Conservation (phyloP, 2,329 filamentous ascomycete species). For the Pseudocercospora musae region DNA sequence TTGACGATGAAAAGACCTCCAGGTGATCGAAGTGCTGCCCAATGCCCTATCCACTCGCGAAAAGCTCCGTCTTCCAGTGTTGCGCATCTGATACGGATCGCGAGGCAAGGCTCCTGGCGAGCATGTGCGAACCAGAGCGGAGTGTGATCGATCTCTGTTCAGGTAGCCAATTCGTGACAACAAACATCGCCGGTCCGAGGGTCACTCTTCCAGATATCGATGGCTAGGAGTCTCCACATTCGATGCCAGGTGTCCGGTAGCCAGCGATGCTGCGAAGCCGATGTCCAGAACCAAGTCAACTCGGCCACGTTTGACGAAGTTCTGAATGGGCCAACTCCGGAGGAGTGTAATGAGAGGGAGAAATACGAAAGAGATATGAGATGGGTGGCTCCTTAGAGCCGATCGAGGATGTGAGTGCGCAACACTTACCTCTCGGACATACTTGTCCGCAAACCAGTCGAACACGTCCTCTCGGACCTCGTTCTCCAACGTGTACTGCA, state of each 20-base stretch:
- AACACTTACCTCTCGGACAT: neutral
- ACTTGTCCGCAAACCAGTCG: neutral
- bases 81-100: neutral
- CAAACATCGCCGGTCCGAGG: neutral
- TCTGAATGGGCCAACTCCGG: neutral
- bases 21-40: neutral
- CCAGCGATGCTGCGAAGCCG: neutral
- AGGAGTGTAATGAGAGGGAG: neutral
- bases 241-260: neutral
- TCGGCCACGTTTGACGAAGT: neutral
- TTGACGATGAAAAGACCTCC: neutral
- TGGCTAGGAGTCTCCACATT: neutral
- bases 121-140: neutral
- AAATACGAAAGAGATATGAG: neutral
- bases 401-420: neutral
- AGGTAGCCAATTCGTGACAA: neutral
- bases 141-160: neutral
- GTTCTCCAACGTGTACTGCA: neutral
- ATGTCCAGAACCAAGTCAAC: neutral
- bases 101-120: neutral
- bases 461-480: neutral
- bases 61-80: neutral
- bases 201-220: neutral
- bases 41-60: neutral
- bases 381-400: neutral